Evolutionary conservation across 805 yeast species (phyloP).

Genomic region (Pichia membranifaciens): DNA sequence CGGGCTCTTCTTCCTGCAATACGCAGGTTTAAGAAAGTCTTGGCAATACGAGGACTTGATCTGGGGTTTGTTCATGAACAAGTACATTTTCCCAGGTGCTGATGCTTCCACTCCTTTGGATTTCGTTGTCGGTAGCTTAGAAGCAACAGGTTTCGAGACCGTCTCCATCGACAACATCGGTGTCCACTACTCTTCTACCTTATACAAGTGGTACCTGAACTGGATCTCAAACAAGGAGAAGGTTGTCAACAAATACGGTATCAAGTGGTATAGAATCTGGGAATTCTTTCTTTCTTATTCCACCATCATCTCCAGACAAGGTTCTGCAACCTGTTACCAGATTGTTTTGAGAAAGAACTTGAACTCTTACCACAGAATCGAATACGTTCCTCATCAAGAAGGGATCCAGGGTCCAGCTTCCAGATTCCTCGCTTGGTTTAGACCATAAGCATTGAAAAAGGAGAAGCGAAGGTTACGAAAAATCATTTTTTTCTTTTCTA

Average conservation of each 20-base stretch:
- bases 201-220: conserved; percentile 93
- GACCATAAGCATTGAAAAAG: conserved; percentile 20
- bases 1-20: conserved; percentile 81
- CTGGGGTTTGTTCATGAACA: conserved; percentile 96
- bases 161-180: conserved; percentile 83
- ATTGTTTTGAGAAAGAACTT: conserved; percentile 85
- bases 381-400: conserved; percentile 71
- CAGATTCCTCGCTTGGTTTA: conserved; percentile 55
- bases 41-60: conserved; percentile 93
- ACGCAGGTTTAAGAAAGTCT: conserved; percentile 82
- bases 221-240: conserved; percentile 81
- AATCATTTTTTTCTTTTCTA: no score
- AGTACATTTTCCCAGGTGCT: conserved; percentile 95
- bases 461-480: not conserved
- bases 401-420: conserved; percentile 59
- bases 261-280: conserved; percentile 91
- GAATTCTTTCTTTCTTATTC: conserved; percentile 82
- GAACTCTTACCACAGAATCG: conserved; percentile 77
- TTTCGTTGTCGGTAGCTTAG: conserved; percentile 70
- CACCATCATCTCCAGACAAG: conserved; percentile 83
- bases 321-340: conserved; percentile 89
- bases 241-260: conserved; percentile 74
- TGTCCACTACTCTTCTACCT: conserved; percentile 85
- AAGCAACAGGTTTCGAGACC: conserved; percentile 81
- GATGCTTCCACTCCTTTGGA: conserved; percentile 93